phyloP scores from a whole-genome alignment of 1,139 yeast species.

The Sugiyamaella neomexicana region DNA sequence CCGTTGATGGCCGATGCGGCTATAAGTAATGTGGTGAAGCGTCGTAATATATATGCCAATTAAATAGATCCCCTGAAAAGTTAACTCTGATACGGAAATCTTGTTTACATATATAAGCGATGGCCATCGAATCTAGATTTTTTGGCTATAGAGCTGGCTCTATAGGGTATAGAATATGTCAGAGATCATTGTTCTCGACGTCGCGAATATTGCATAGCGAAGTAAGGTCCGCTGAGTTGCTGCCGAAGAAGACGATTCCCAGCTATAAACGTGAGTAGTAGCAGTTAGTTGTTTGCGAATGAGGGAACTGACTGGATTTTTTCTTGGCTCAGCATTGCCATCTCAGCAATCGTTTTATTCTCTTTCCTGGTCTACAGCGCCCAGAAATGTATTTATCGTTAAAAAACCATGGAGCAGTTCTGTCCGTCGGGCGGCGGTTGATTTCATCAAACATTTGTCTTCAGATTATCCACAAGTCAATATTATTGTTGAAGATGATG shows the following conservation, averaged over 20 bases:
- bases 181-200: slow-evolving; percentile 4
- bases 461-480: slow-evolving; percentile 66
- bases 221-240: slow-evolving; percentile 12
- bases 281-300: neutral
- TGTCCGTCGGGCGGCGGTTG: slow-evolving; percentile 66
- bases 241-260: slow-evolving; percentile 24
- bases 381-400: slow-evolving; percentile 71
- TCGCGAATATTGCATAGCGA: neutral
- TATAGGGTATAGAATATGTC: neutral
- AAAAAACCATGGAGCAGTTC: slow-evolving; percentile 78
- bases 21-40: neutral
- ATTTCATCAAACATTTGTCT: slow-evolving; percentile 58
- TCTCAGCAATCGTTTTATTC: slow-evolving; percentile 25
- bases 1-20: neutral
- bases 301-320: neutral
- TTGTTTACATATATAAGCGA: neutral
- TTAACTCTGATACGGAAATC: neutral
- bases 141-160: neutral
- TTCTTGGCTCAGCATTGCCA: slow-evolving; percentile 9
- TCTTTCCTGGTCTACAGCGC: slow-evolving; percentile 40
- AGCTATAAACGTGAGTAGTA: slow-evolving; percentile 21
- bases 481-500: slow-evolving; percentile 73
- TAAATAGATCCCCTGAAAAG: slow-evolving; percentile 6
- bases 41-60: neutral
- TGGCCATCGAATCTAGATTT: neutral